phyloP scores from a whole-genome alignment of 768 basidiomycete species.

The Rhizopogon vinicolor region DNA sequence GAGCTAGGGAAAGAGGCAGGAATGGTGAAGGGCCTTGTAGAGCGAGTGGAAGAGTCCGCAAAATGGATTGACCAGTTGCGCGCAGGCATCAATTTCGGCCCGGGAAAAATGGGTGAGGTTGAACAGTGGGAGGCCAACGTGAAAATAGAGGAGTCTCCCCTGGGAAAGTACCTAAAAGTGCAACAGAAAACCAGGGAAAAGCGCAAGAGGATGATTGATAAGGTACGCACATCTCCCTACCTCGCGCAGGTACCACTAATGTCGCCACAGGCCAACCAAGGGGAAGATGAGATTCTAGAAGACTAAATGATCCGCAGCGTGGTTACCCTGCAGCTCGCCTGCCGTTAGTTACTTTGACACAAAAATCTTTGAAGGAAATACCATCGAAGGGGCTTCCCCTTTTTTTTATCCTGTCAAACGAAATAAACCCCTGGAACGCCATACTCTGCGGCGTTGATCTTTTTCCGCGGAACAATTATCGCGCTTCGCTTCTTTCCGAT shows the following conservation, averaged over 20 bases:
- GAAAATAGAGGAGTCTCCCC: conserved; percentile 64
- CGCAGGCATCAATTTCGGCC: conserved; percentile 68
- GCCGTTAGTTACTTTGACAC: neutral
- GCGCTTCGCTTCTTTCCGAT: neutral
- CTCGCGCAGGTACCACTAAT: conserved; percentile 11
- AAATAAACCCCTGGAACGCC: neutral
- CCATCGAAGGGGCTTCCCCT: neutral
- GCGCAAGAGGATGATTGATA: conserved; percentile 63
- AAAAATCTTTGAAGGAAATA: neutral
- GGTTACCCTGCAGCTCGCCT: neutral
- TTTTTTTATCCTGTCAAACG: neutral
- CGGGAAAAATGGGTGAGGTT: conserved; percentile 65
- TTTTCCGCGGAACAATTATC: neutral
- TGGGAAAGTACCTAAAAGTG: conserved; percentile 78
- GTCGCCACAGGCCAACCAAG: conserved; percentile 55
- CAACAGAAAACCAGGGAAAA: conserved; percentile 79
- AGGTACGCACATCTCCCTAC: conserved; percentile 39
- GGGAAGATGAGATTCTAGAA: conserved; percentile 67
- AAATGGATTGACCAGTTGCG: conserved; percentile 74
- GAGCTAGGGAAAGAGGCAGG: conserved; percentile 49
- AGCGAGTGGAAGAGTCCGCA: conserved; percentile 81
- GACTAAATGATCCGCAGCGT: conserved; percentile 17
- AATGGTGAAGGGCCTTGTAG: conserved; percentile 71
- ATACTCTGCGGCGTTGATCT: neutral
- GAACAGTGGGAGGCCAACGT: conserved; percentile 66